A percentile compares a stretch with the other conserved stretches of the same genome.
Conservation (phyloP, 2,329 filamentous ascomycete species). For the Hypomyces perniciosus region DNA sequence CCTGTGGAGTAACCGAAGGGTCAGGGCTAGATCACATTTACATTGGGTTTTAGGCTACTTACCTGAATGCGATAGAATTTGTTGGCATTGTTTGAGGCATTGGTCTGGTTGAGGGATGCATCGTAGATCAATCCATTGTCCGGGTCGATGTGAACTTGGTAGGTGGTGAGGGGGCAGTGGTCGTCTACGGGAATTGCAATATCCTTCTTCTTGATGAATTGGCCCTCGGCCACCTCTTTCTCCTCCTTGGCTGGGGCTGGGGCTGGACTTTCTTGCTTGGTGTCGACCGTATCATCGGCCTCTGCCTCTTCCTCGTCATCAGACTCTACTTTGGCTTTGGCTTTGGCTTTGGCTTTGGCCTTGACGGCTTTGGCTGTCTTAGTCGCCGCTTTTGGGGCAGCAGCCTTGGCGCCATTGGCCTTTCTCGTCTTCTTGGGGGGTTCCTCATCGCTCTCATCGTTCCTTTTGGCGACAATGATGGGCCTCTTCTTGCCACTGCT, state of each 20-base stretch:
- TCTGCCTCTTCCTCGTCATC: constrained; percentile 28
- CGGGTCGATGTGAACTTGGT: constrained; percentile 59
- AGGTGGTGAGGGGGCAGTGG: constrained; percentile 29
- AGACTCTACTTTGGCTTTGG: constrained; percentile 26
- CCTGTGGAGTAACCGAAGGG: not conserved
- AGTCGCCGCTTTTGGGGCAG: constrained; percentile 17
- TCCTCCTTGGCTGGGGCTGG: constrained; percentile 23
- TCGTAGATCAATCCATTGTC: constrained; percentile 63
- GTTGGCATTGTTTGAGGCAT: constrained; percentile 66
- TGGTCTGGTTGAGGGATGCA: constrained; percentile 73
- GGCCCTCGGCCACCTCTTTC: constrained; percentile 34
- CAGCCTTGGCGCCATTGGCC: constrained; percentile 19
- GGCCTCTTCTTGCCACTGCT: constrained; percentile 17
- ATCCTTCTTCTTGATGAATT: constrained; percentile 42
- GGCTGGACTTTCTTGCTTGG: constrained; percentile 16
- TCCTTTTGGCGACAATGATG: constrained; percentile 12
- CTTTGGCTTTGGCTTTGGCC: constrained; percentile 20
- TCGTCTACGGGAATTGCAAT: constrained; percentile 47
- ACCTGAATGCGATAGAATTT: constrained; percentile 77
- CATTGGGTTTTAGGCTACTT: constrained; percentile 11
- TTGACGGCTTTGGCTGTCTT: constrained; percentile 26
- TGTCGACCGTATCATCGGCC: constrained; percentile 11
- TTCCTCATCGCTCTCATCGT: constrained; percentile 4
- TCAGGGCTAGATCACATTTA: not conserved
- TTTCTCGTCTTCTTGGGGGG: constrained; percentile 13